Conservation (phyloP, 441 rosid genomes). For the Adansonia grandidieri region DNA sequence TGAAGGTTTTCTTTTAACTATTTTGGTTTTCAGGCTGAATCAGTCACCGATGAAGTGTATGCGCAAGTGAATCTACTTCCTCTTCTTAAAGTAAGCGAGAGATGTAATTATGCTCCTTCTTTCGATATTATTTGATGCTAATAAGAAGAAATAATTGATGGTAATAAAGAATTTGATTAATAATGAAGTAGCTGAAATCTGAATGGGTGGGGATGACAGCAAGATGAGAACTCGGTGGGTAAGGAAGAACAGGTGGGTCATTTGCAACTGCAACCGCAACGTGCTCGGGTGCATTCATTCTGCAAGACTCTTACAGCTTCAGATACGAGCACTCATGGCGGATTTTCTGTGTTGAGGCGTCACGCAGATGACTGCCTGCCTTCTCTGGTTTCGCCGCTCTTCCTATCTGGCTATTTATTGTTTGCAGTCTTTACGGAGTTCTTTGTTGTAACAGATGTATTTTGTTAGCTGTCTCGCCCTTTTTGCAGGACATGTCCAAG, state of each 20-base stretch:
- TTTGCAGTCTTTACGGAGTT: neutral
- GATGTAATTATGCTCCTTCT: neutral
- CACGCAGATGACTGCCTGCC: constrained; percentile 55
- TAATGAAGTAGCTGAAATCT: neutral
- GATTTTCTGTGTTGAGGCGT: constrained; percentile 48
- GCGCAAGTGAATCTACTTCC: constrained; percentile 55
- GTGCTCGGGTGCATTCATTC: constrained; percentile 40
- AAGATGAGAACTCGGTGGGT: constrained; percentile 33
- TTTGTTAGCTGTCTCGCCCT: neutral
- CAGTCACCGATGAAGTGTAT: constrained; percentile 55
- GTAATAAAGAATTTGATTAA: neutral
- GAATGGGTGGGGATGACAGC: constrained; percentile 31
- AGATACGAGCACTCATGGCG: constrained; percentile 54
- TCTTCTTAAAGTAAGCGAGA: constrained; percentile 38
- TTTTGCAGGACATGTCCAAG: constrained; percentile 45
- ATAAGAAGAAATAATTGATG: neutral
- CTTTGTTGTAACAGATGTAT: neutral
- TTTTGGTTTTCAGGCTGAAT: constrained; percentile 47
- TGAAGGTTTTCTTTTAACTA: neutral
- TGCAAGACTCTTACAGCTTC: constrained; percentile 51
- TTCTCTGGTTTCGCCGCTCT: constrained; percentile 33
- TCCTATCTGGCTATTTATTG: neutral
- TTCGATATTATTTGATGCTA: neutral
- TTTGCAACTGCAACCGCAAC: constrained; percentile 20
- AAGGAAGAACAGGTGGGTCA: constrained; percentile 26